Base-by-base conservation (phyloP, 805 yeast species). In the Zygosaccharomyces siamensis region DNA sequence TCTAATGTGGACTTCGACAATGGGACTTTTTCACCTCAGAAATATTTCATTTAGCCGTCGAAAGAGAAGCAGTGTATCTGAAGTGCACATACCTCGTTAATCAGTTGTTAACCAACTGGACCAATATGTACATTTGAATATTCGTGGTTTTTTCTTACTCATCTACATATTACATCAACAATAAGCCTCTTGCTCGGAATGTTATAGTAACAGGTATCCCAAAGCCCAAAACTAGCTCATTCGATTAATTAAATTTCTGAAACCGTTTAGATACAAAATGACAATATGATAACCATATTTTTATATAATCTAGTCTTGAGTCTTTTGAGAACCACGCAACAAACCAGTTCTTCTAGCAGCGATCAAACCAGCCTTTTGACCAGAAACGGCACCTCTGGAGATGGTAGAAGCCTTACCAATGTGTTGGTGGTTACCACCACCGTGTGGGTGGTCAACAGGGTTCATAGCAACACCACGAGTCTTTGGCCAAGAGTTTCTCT, bases 341-440 rank as follows among this genome's bases (percentile, higher is more conserved):
- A 90, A 86, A 92, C 99, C 99, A 71, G 98, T 92, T 86, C 99
- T 89, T 89, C 99, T 89, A 76, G 99, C 99, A 71, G 99, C 99
- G 76, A 92, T 93, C 75, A 92, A 89, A 92, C 99, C 99, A 75
- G 95, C 96, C 95, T 92, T 92, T 83, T 92, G 99, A 88, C 99
- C 99, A 71, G 99, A 81, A 75, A 92, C 98, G 65, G 98, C 97
- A 78, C 96, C 96, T 86, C 98, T 89, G 67, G 96, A 85, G 71
- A 92, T 92, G 72, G 98, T 92, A 69, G 98, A 92, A 72, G 98
- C 97, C 84, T 92, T 92, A 89, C 98, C 98, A 81, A 90, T 92
- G 78, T 92, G 98, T 83, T 92, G 98, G 80, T 92, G 98, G 96
- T 90, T 90, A 92, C 99, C 99, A 92, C 99, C 98, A 88, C 99